These are phyloP conservation scores for Tuctoria greenei DNA, from an alignment of 176 grass and related monocot species.

Conservation along the genomic window DNA sequence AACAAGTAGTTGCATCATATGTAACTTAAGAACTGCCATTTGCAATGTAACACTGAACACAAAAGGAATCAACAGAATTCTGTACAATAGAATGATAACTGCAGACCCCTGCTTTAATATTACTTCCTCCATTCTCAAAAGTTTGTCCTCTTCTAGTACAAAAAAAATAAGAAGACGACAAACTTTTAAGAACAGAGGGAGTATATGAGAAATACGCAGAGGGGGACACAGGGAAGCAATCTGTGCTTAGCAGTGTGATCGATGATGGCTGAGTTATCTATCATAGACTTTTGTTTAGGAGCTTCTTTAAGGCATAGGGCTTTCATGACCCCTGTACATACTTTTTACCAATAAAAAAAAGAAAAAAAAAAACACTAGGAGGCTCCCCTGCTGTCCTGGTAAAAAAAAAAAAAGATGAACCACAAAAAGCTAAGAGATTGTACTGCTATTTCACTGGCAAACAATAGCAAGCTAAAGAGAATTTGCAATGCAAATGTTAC, in stretches of 20 bases:
- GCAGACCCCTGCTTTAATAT: constrained; percentile 11
- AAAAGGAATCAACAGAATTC: constrained; percentile 1
- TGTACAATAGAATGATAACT: constrained; percentile 9
- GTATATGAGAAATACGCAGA: not conserved
- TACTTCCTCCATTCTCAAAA: no score
- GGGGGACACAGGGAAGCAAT: constrained; percentile 10
- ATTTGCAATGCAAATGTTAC: not conserved
- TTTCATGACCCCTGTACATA: not conserved
- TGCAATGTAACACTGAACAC: constrained; percentile 14
- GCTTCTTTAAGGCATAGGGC: not conserved
- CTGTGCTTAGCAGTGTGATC: constrained; percentile 9
- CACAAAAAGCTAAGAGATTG: constrained; percentile 2
- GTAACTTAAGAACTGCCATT: constrained; percentile 21
- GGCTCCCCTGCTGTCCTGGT: not conserved
- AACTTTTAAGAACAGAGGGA: no score
- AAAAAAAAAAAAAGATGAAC: not conserved
- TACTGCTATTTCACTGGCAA: not conserved
- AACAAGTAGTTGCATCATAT: constrained; percentile 18
- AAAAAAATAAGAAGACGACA: no score
- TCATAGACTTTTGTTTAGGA: not conserved
- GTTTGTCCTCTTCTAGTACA: no score
- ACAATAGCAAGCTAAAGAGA: not conserved
- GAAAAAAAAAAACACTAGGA: not conserved
- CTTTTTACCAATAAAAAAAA: not conserved
- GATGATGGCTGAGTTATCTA: not conserved